Evolutionary conservation across 805 yeast genomes (phyloP).

Genomic region (Kuraishia piskuri): DNA sequence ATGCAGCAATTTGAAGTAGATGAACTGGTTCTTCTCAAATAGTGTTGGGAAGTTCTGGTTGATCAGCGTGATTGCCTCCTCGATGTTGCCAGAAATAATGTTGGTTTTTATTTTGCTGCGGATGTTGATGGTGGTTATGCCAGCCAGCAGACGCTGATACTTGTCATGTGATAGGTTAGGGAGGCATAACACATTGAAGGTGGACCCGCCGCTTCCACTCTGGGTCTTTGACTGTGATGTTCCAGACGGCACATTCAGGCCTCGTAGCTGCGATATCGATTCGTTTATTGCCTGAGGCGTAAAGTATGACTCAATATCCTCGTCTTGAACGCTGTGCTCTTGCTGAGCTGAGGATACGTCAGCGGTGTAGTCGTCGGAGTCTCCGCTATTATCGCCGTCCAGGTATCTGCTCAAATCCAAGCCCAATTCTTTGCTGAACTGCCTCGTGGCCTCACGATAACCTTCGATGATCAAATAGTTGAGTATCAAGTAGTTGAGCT

Average conservation of each 20-base stretch:
- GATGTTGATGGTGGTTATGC: constrained; percentile 40
- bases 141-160: constrained; percentile 19
- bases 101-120: constrained; percentile 44
- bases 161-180: constrained; percentile 8
- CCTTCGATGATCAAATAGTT: constrained; percentile 76
- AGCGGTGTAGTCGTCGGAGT: background rate
- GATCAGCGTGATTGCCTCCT: constrained; percentile 46
- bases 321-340: background rate
- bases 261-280: constrained; percentile 1
- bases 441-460: constrained; percentile 55
- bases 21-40: constrained; percentile 49
- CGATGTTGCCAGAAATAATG: constrained; percentile 53
- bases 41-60: constrained; percentile 56
- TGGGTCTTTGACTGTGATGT: background rate
- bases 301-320: constrained; percentile 8
- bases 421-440: constrained; percentile 52
- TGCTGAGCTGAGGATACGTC: background rate
- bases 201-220: background rate
- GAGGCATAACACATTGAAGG: background rate
- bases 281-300: constrained; percentile 7
- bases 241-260: background rate
- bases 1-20: constrained; percentile 67
- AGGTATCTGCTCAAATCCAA: constrained; percentile 19
- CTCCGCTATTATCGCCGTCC: constrained; percentile 1
- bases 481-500: constrained; percentile 48